phyloP scores from a whole-genome alignment of 176 grass and related monocot species.

The Raddia guianensis region DNA sequence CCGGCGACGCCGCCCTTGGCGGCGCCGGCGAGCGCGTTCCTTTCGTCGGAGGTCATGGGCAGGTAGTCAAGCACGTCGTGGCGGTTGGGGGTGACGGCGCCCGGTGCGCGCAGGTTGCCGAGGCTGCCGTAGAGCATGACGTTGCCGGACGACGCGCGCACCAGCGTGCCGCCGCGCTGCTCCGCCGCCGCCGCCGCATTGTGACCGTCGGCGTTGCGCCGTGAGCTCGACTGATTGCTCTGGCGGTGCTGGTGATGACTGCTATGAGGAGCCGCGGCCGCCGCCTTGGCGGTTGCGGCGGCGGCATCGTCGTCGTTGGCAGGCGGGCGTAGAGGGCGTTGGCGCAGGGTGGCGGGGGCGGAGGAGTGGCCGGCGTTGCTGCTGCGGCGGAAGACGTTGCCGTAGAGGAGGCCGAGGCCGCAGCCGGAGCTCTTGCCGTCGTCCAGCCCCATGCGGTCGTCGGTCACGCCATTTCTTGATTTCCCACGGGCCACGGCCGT shows the following conservation, averaged over 20 bases:
- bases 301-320: too few relatives aligned
- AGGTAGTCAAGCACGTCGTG: slow-evolving; percentile 16
- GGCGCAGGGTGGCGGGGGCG: background rate
- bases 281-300: background rate
- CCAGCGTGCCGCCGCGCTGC: background rate
- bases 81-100: background rate
- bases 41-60: slow-evolving; percentile 18
- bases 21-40: background rate
- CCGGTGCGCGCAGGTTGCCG: slow-evolving; percentile 2
- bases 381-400: slow-evolving; percentile 1
- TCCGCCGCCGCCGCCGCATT: background rate
- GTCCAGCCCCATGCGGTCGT: background rate
- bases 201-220: background rate
- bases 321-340: background rate
- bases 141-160: slow-evolving; percentile 6
- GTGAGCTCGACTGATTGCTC: background rate
- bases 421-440: slow-evolving; percentile 25
- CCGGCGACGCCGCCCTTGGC: background rate
- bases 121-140: slow-evolving; percentile 24
- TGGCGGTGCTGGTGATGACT: background rate
- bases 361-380: slow-evolving; percentile 18
- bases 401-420: background rate
- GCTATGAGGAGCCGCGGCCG: background rate
- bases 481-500: too few relatives aligned
- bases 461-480: background rate